These are phyloP conservation scores for Penicillium coffeae DNA, from an alignment of 495 filamentous ascomycete genomes.

Conservation along the genomic window DNA sequence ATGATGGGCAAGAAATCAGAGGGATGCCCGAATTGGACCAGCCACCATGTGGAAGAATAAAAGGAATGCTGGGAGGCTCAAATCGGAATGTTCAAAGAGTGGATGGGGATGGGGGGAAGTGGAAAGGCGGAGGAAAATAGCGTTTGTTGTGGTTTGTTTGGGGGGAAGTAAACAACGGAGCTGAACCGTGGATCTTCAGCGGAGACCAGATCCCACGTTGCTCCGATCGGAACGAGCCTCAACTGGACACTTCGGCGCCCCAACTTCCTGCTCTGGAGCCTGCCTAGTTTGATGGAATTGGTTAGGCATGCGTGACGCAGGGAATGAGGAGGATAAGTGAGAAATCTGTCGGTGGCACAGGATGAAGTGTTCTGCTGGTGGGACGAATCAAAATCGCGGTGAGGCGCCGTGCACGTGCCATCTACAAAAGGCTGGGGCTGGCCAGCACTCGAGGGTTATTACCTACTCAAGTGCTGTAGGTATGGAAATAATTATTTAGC, in stretches of 20 bases:
- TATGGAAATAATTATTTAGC: too few relatives aligned
- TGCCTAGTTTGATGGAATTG: too few relatives aligned
- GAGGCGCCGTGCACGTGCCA: slow-evolving; percentile 36
- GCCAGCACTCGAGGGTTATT: background rate
- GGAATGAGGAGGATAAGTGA: background rate
- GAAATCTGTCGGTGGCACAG: slow-evolving; percentile 4
- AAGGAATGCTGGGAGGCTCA: slow-evolving; percentile 7
- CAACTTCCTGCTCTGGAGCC: too few relatives aligned
- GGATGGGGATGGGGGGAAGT: slow-evolving; percentile 1
- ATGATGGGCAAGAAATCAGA: slow-evolving; percentile 36
- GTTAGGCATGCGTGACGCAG: background rate
- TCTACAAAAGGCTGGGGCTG: slow-evolving; percentile 17
- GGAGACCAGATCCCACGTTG: slow-evolving; percentile 18
- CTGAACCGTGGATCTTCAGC: slow-evolving; percentile 42
- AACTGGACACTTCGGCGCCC: slow-evolving; percentile 5
- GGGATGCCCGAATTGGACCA: slow-evolving; percentile 20
- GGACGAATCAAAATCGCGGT: slow-evolving; percentile 39
- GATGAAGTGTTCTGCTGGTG: slow-evolving; percentile 12
- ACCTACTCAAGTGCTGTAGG: too few relatives aligned
- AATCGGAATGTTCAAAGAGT: slow-evolving; percentile 10
- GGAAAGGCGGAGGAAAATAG: slow-evolving; percentile 7
- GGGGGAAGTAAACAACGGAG: slow-evolving; percentile 31
- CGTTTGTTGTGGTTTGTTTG: slow-evolving; percentile 30
- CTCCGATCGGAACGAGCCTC: slow-evolving; percentile 26
- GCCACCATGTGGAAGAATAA: slow-evolving; percentile 31